Base-by-base conservation (phyloP, 2,329 filamentous ascomycete species). In the Fusarium humuli region DNA sequence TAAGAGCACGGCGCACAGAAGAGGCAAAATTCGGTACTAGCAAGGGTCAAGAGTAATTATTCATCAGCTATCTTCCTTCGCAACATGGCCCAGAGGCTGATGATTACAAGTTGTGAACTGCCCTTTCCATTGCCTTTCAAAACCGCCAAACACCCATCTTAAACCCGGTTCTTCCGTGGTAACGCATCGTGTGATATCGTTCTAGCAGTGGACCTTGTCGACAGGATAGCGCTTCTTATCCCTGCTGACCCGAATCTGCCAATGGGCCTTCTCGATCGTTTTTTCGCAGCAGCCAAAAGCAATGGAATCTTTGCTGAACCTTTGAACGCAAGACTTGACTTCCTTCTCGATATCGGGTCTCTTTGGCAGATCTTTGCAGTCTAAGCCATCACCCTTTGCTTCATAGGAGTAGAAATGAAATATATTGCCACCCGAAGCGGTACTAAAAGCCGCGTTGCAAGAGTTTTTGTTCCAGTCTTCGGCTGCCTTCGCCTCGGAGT, bases 181-280 rank as follows among this genome's bases (percentile, higher is more conserved):
- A 37, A 37, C 18, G 9, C 18, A 37, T 37, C 3, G 3, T n/a
- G 32, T n/a, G 18, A n/a, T 37, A n/a, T 37, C 34, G 16, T 37
- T 37, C 34, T 37, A n/a, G 34, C 34, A 37, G 32, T 1, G 5
- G 32, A 37, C 0, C 1, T 10, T 18, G 9, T 2, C 16, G 32
- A 37, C 0, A 37, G 32, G 32, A 2, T 37, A 1, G 1, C 6
- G 32, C 32, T 18, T 6, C 6, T 3, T 4, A 4, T 37, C 5
- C 0, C 2, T 34, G 16, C 16, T 37, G 18, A 37, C 6, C 9
- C 18, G 34, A 37, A 37, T 37, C 2, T 37, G 0, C 34, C 34
- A 37, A 37, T 37, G 0, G 34, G 0, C 34, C 18, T n/a, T 7
- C 18, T 9, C 18, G 1, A n/a, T 11, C 9, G 16, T 37, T 37